phyloP scores from a whole-genome alignment of 345 rosid genomes.

The Noccaea caerulescens region DNA sequence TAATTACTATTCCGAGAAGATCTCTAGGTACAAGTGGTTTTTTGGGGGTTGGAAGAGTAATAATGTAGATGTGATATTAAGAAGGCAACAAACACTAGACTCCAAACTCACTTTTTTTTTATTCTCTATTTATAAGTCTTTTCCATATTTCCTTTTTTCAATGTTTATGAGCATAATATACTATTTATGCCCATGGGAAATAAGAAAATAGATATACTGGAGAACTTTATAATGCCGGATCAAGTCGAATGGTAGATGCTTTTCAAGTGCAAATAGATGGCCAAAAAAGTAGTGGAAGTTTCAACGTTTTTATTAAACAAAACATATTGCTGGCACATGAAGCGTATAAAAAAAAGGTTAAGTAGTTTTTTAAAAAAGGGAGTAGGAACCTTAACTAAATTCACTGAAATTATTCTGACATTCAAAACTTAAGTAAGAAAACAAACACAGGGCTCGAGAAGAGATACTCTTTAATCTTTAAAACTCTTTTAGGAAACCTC shows the following conservation, averaged over 20 bases:
- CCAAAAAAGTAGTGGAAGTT: neutral
- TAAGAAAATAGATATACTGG: no score
- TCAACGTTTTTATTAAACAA: neutral
- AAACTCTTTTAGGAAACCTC: neutral
- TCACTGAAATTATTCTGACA: neutral
- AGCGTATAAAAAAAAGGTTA: neutral
- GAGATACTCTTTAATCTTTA: conserved; percentile 8
- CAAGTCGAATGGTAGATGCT: conserved; percentile 8
- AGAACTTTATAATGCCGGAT: neutral
- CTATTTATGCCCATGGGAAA: no score
- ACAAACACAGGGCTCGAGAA: conserved; percentile 38
- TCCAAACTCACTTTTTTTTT: conserved; percentile 25
- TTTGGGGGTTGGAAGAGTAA: no score
- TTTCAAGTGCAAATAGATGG: conserved; percentile 12
- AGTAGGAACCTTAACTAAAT: neutral
- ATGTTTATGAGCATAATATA: neutral
- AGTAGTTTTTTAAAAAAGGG: neutral
- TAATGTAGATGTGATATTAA: conserved; percentile 1
- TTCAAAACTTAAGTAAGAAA: conserved; percentile 3
- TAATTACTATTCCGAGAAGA: no score
- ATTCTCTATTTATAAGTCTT: conserved; percentile 12
- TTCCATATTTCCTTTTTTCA: conserved; percentile 1
- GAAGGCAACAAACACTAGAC: conserved; percentile 30
- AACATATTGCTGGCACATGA: neutral
- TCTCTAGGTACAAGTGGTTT: no score